Evolutionary conservation across 1,284 basidiomycete species (phyloP).

Genomic region (Sporisorium sorghi): DNA sequence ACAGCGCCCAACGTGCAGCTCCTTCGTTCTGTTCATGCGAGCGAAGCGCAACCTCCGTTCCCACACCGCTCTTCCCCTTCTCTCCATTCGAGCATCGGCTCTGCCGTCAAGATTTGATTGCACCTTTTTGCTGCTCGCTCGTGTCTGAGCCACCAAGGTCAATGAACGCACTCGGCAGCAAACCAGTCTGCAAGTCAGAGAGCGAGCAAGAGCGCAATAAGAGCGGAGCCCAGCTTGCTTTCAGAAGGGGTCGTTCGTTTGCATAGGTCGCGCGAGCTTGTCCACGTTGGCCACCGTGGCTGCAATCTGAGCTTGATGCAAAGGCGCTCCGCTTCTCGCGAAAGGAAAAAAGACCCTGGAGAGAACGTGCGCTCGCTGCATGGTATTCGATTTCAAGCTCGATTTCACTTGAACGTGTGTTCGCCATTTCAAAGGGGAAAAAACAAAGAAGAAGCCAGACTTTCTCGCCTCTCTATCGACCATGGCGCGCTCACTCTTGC

Average conservation of each 20-base stretch:
- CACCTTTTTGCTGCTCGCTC: background rate
- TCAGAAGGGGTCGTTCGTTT: too few relatives aligned
- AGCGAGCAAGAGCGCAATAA: background rate
- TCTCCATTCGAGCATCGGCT: constrained; percentile 2
- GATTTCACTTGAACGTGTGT: constrained; percentile 16
- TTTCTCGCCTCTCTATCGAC: too few relatives aligned
- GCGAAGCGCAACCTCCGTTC: too few relatives aligned
- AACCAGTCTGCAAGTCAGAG: background rate
- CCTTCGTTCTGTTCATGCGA: constrained; percentile 1
- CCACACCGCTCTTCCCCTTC: background rate
- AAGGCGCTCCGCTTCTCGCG: background rate
- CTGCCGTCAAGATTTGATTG: background rate
- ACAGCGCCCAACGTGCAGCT: constrained; percentile 11
- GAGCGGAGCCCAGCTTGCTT: background rate
- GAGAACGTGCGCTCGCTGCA: constrained; percentile 38
- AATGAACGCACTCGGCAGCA: background rate
- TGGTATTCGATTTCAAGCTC: constrained; percentile 2
- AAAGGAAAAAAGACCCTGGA: constrained; percentile 26
- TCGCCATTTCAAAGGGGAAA: constrained; percentile 7
- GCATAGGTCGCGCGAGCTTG: constrained; percentile 49
- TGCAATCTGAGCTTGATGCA: constrained; percentile 12
- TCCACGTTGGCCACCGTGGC: constrained; percentile 43
- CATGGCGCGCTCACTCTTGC: too few relatives aligned
- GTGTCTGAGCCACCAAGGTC: background rate
- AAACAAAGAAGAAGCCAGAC: background rate